These are phyloP conservation scores for Fusarium incarnatum DNA, from an alignment of 2,329 filamentous ascomycete genomes.

Conservation along the genomic window DNA sequence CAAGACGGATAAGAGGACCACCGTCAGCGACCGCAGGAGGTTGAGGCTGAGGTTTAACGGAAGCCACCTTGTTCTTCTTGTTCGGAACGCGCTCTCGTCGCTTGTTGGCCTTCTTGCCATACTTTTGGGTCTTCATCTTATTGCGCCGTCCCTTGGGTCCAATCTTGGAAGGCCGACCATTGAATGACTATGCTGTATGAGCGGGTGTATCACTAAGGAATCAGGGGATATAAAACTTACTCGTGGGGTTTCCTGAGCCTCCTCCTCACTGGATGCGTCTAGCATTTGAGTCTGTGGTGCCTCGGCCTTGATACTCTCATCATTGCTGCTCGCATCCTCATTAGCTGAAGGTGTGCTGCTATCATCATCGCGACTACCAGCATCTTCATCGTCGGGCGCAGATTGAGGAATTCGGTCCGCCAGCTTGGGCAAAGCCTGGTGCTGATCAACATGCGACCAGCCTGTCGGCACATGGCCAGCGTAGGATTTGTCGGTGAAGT, in stretches of 20 bases:
- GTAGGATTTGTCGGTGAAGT: slow-evolving; percentile 62
- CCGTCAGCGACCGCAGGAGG: slow-evolving; percentile 58
- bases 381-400: slow-evolving; percentile 58
- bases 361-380: slow-evolving; percentile 61
- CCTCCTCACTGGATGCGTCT: slow-evolving; percentile 69
- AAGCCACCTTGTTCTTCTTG: slow-evolving; percentile 53
- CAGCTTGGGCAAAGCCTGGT: slow-evolving; percentile 67
- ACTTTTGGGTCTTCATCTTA: slow-evolving; percentile 60
- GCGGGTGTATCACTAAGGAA: neutral
- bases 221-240: slow-evolving; percentile 38
- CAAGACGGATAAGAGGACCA: slow-evolving; percentile 78
- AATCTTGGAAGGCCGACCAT: slow-evolving; percentile 43
- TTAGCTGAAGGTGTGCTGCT: slow-evolving; percentile 62
- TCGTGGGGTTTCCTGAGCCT: slow-evolving; percentile 47
- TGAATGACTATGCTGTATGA: slow-evolving; percentile 27
- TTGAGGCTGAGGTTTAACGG: slow-evolving; percentile 52
- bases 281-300: slow-evolving; percentile 64
- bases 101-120: slow-evolving; percentile 63
- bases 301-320: slow-evolving; percentile 56
- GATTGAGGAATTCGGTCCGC: slow-evolving; percentile 59
- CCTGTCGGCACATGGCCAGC: slow-evolving; percentile 75
- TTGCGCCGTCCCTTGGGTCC: slow-evolving; percentile 59
- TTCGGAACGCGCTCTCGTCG: slow-evolving; percentile 58
- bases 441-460: slow-evolving; percentile 72
- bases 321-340: slow-evolving; percentile 65